A percentile compares a stretch with the other conserved stretches of the same genome.
phyloP scores from a whole-genome alignment of 805 yeast genomes.

The Pichia heedii region DNA sequence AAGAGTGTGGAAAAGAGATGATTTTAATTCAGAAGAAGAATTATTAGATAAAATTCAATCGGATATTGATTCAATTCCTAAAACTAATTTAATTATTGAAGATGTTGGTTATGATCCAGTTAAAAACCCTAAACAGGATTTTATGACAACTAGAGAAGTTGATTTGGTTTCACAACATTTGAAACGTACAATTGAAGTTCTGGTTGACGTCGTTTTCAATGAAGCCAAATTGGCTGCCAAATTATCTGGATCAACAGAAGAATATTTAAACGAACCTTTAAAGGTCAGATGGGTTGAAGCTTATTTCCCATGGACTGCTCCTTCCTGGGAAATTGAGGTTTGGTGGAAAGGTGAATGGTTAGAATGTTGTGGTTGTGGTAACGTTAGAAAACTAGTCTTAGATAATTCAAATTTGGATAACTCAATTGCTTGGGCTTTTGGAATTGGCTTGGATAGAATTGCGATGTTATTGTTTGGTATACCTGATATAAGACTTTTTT shows the following conservation, averaged over 20 bases:
- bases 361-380: slow-evolving; percentile 94
- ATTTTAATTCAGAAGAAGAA: slow-evolving; percentile 21
- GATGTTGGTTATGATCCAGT: slow-evolving; percentile 52
- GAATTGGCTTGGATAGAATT: slow-evolving; percentile 87
- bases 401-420: slow-evolving; percentile 60
- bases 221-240: slow-evolving; percentile 57
- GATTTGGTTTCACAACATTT: slow-evolving; percentile 65
- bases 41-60: slow-evolving; percentile 36
- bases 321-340: slow-evolving; percentile 97
- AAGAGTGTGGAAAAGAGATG: slow-evolving; percentile 61
- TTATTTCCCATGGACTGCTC: slow-evolving; percentile 96
- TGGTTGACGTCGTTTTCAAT: slow-evolving; percentile 76
- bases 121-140: slow-evolving; percentile 70
- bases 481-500: slow-evolving; percentile 89
- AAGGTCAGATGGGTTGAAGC: slow-evolving; percentile 92
- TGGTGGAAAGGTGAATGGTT: slow-evolving; percentile 99
- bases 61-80: slow-evolving; percentile 61
- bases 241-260: slow-evolving; percentile 50
- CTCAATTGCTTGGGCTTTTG: slow-evolving; percentile 94
- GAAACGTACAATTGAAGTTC: slow-evolving; percentile 75
- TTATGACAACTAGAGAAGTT: slow-evolving; percentile 64
- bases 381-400: slow-evolving; percentile 72
- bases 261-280: slow-evolving; percentile 62
- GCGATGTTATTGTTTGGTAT: slow-evolving; percentile 94
- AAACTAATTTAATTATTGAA: slow-evolving; percentile 62